Conservation (phyloP, 352 stramenopile species). For the Pythium dissotocum region DNA sequence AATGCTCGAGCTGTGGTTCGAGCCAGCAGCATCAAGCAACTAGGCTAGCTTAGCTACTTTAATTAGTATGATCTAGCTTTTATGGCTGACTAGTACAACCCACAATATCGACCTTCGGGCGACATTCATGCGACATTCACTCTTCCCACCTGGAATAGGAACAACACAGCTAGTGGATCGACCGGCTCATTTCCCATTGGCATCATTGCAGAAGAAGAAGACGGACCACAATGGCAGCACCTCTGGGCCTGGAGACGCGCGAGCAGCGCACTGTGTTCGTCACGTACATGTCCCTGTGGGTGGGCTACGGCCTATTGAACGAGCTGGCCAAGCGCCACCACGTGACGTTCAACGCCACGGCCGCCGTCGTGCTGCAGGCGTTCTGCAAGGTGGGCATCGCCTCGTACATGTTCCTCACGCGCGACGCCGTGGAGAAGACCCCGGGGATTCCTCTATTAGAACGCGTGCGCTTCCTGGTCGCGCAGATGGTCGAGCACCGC, state of each 20-base stretch:
- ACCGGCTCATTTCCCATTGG: too few species aligned
- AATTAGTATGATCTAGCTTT: too few species aligned
- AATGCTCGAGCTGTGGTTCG: slow-evolving; percentile 45
- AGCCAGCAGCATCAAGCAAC: neutral
- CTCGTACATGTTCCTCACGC: slow-evolving; percentile 64
- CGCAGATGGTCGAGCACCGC: slow-evolving; percentile 43
- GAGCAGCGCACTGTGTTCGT: slow-evolving; percentile 75
- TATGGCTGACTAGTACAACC: too few species aligned
- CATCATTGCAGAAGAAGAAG: too few species aligned
- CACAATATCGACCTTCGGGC: too few species aligned
- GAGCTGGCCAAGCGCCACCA: slow-evolving; percentile 70
- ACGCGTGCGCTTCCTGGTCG: slow-evolving; percentile 36
- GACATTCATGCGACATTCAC: too few species aligned
- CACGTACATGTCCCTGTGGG: slow-evolving; percentile 80
- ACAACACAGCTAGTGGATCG: too few species aligned
- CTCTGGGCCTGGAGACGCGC: slow-evolving; percentile 72
- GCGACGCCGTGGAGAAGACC: slow-evolving; percentile 36
- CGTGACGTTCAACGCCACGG: slow-evolving; percentile 75
- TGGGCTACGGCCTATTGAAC: slow-evolving; percentile 77
- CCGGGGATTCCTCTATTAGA: slow-evolving; percentile 14
- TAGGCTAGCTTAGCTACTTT: too few species aligned
- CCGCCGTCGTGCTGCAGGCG: slow-evolving; percentile 74
- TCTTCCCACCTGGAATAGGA: too few species aligned
- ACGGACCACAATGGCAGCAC: slow-evolving; percentile 34
- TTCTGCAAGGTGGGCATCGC: slow-evolving; percentile 71